Conservation (phyloP, 257 asterid genomes). For the Solanum pinnatisectum region DNA sequence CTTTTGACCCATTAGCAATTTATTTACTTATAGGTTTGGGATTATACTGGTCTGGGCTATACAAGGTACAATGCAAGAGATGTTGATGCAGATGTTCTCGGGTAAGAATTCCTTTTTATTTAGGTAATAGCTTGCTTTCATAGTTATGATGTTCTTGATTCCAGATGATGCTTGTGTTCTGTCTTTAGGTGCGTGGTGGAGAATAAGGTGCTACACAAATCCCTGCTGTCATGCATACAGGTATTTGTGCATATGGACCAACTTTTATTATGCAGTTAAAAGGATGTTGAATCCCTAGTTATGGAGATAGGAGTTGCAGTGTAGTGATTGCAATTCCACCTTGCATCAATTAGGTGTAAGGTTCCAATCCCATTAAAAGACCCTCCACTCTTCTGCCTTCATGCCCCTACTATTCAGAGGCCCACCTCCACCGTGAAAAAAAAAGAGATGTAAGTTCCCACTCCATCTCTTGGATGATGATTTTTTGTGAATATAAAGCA, state of each 20-base stretch:
- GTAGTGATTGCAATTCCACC: too few relatives aligned
- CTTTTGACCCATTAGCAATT: background rate
- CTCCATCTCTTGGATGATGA: too few relatives aligned
- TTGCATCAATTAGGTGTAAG: too few relatives aligned
- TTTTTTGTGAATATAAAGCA: too few relatives aligned
- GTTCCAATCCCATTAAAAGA: too few relatives aligned
- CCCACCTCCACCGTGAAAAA: too few relatives aligned
- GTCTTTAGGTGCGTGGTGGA: conserved; percentile 94
- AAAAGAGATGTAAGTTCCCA: too few relatives aligned
- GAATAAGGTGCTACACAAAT: conserved; percentile 87
- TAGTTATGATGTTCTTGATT: conserved; percentile 2
- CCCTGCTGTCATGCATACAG: conserved; percentile 64
- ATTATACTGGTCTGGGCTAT: conserved; percentile 89
- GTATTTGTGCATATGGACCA: conserved; percentile 20
- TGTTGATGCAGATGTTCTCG: conserved; percentile 60
- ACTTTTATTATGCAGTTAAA: background rate
- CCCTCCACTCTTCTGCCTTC: too few relatives aligned
- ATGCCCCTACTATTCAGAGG: too few relatives aligned
- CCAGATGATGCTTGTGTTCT: conserved; percentile 22
- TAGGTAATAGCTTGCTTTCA: background rate
- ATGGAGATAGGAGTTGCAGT: background rate
- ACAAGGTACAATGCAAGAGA: conserved; percentile 84
- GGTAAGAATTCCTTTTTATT: conserved; percentile 44
- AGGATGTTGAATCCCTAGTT: background rate
- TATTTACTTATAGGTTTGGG: conserved; percentile 72